A percentile compares a stretch with the other conserved stretches of the same genome.
These are phyloP conservation scores for Buddleja alternifolia DNA, from an alignment of 257 asterid genomes.

Conservation along the genomic window DNA sequence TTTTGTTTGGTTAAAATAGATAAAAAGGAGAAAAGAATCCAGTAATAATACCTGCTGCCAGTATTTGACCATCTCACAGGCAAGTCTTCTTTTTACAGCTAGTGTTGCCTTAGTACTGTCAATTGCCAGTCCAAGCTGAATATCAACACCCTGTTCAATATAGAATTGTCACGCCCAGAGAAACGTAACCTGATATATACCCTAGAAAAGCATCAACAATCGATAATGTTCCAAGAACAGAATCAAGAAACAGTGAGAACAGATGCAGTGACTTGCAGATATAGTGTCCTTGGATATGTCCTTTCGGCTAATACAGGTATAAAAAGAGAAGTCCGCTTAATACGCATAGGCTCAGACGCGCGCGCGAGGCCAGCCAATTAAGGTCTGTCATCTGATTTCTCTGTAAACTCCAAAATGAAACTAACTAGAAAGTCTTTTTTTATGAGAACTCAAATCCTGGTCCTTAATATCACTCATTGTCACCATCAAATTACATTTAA, in stretches of 20 bases:
- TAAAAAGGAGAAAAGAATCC: not conserved
- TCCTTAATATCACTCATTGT: not conserved
- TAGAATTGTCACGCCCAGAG: slow-evolving; percentile 17
- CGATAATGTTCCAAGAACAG: slow-evolving; percentile 5
- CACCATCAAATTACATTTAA: not conserved
- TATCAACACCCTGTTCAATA: slow-evolving; percentile 85
- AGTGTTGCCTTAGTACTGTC: slow-evolving; percentile 98
- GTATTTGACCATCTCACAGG: slow-evolving; percentile 98
- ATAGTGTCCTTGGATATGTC: slow-evolving; percentile 13
- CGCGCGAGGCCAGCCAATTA: too few species aligned
- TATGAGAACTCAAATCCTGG: not conserved
- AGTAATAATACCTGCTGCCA: slow-evolving; percentile 87
- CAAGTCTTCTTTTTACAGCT: slow-evolving; percentile 97
- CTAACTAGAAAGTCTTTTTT: too few species aligned
- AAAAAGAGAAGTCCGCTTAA: too few species aligned
- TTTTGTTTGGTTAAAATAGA: slow-evolving; percentile 4
- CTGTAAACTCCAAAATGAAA: too few species aligned
- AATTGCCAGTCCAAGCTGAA: slow-evolving; percentile 97
- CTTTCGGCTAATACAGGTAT: too few species aligned
- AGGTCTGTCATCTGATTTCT: too few species aligned
- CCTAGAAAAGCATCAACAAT: slow-evolving; percentile 1
- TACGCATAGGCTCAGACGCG: too few species aligned
- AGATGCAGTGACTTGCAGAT: not conserved
- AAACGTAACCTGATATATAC: slow-evolving; percentile 18
- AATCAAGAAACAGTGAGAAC: not conserved